Evolutionary conservation across 1,139 yeast genomes (phyloP), one percentile per base, ranked within the genome.

Genomic region (Trichomonascaceae sp.): DNA sequence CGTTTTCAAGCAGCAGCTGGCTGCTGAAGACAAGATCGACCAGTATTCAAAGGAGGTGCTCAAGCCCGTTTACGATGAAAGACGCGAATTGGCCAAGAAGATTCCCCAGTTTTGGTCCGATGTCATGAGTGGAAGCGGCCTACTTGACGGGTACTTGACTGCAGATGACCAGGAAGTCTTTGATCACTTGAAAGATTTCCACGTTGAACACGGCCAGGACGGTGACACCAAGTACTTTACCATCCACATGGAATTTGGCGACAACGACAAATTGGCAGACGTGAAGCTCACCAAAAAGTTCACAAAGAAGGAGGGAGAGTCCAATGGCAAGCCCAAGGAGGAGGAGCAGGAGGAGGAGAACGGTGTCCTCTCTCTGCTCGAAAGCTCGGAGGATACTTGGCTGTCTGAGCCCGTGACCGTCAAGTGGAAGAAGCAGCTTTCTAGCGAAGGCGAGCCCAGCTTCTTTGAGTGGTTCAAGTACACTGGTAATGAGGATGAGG

Each of bases 1-100:
- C 46, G 62, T 81, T 33, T 64, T 65, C 16, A 79, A 74, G 33
- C 81, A 77, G 48, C 59, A 54, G 35, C 41, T 43, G 26, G 38
- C 36, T 9, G 50, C 51, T 8, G 60, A 57, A 34, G 35, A 44
- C 16, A 49, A 52, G 29, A 46, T 57, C 17, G 41, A 36, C 16
- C 37, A 40, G 26, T 44, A 42, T 38, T 43, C 54, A 29, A 37
- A 49, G 18, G 37, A 47, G 40, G 43, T 52, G 27, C 43, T 59
- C 26, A 41, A 41, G 28, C 64, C 66, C 1, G 44, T 55, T 17
- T 59, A 53, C 34, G 55, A 44, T 4, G 47, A 48, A 31, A 51
- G 67, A 4, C 52, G 60, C 11, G 50, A 38, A 13, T 33, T 45
- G 13, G 43, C 56, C 23, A 38, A 35, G 27, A 36, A 42, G n/a